Evolutionary conservation across 345 rosid species (phyloP).

Genomic region (Aethionema arabicum): DNA sequence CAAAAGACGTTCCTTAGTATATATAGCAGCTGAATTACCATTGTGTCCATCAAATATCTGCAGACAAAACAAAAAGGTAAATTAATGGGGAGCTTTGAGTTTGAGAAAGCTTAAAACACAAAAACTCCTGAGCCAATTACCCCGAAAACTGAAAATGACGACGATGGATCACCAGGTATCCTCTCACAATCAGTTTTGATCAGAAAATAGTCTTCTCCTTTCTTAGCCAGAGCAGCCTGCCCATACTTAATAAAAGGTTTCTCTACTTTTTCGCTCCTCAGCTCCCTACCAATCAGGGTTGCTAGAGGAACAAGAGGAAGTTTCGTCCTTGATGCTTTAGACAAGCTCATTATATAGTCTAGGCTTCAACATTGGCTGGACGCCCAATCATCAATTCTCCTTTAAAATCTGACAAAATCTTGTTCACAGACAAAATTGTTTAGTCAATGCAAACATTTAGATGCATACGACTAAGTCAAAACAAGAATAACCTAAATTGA

Average conservation of each 20-base stretch:
- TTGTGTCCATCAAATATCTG: constrained; percentile 98
- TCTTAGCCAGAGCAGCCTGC: constrained; percentile 95
- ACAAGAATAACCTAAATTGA: neutral
- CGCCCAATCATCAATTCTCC: neutral
- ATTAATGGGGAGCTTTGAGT: neutral
- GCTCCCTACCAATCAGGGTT: constrained; percentile 88
- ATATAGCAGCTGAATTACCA: constrained; percentile 97
- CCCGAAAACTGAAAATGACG: constrained; percentile 95
- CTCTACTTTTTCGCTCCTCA: constrained; percentile 83
- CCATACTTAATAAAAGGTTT: constrained; percentile 87
- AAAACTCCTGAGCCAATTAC: constrained; percentile 40
- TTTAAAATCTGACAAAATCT: constrained; percentile 4
- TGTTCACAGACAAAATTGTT: constrained; percentile 13
- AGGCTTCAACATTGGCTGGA: constrained; percentile 51
- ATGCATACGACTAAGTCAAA: constrained; percentile 5
- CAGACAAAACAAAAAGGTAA: constrained; percentile 23
- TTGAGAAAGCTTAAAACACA: neutral
- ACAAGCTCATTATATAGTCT: constrained; percentile 63
- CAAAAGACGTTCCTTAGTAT: constrained; percentile 78
- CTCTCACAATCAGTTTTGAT: constrained; percentile 77
- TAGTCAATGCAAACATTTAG: neutral
- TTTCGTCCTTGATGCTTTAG: constrained; percentile 59
- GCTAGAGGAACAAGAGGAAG: constrained; percentile 87
- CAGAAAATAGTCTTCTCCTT: constrained; percentile 96
- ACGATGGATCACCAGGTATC: constrained; percentile 70